Evolutionary conservation across 345 rosid genomes (phyloP).

Genomic region (Excoecaria agallocha): DNA sequence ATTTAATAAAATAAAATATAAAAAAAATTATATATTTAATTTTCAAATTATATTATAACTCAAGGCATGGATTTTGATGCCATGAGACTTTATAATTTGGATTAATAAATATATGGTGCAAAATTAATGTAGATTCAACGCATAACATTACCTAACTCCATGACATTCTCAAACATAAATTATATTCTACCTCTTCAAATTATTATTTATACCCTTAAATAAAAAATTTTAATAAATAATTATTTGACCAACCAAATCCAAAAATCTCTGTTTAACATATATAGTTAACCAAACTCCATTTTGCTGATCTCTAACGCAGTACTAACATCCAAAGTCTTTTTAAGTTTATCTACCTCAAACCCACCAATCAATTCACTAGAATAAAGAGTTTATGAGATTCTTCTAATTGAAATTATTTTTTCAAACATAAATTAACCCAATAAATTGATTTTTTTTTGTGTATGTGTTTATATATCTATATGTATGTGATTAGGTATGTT

Average conservation of each 20-base stretch:
- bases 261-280: neutral
- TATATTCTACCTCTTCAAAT: neutral
- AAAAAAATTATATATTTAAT: too few relatives aligned
- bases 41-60: too few relatives aligned
- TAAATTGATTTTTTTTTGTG: too few relatives aligned
- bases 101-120: too few relatives aligned
- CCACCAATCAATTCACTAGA: neutral
- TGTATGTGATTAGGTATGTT: too few relatives aligned
- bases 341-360: neutral
- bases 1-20: too few relatives aligned
- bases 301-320: neutral
- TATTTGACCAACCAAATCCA: too few relatives aligned
- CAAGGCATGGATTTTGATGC: too few relatives aligned
- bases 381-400: neutral
- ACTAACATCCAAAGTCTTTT: neutral
- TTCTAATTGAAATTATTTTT: neutral
- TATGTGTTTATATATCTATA: too few relatives aligned
- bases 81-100: too few relatives aligned
- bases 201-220: neutral
- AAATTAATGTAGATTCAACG: too few relatives aligned
- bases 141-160: neutral
- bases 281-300: slow-evolving; percentile 1
- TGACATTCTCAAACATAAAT: neutral
- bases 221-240: neutral
- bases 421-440: too few relatives aligned